These are phyloP conservation scores for Termitomyces sp. DNA, from an alignment of 1,284 basidiomycete genomes.

Conservation along the genomic window DNA sequence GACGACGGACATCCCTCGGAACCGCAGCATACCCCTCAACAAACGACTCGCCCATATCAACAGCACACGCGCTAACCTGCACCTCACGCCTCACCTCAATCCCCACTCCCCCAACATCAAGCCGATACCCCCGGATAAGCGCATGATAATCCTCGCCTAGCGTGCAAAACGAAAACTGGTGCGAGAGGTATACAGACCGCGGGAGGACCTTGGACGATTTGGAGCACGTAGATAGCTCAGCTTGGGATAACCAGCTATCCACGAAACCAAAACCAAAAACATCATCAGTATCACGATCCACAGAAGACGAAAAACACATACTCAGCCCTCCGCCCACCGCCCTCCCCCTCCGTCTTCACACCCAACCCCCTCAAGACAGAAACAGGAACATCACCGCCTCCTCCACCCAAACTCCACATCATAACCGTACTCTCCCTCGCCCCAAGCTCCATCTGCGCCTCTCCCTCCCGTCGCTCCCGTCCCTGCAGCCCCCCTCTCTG, in stretches of 20 bases:
- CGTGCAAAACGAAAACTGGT: constrained; percentile 76
- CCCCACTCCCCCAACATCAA: constrained; percentile 55
- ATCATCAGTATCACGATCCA: constrained; percentile 3
- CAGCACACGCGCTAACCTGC: constrained; percentile 50
- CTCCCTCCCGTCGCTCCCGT: too few species aligned
- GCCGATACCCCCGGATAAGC: constrained; percentile 61
- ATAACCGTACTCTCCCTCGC: constrained; percentile 54
- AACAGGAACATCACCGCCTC: constrained; percentile 38
- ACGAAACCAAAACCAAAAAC: constrained; percentile 5
- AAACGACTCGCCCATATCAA: constrained; percentile 40
- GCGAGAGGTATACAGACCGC: constrained; percentile 71
- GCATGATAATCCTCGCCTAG: constrained; percentile 78
- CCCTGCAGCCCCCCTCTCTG: too few species aligned
- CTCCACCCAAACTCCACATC: constrained; percentile 61
- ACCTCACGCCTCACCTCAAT: constrained; percentile 72
- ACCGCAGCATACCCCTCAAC: constrained; percentile 43
- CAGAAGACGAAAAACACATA: constrained; percentile 19
- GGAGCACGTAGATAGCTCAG: constrained; percentile 74
- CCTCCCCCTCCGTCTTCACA: constrained; percentile 16
- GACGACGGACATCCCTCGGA: constrained; percentile 32
- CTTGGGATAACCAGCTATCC: constrained; percentile 73
- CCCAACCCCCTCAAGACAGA: too few species aligned
- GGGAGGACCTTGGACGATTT: constrained; percentile 56
- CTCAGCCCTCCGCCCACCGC: constrained; percentile 19
- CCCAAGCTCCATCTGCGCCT: constrained; percentile 36